phyloP scores from a whole-genome alignment of 1,284 basidiomycete genomes.

The Tausonia pullulans region DNA sequence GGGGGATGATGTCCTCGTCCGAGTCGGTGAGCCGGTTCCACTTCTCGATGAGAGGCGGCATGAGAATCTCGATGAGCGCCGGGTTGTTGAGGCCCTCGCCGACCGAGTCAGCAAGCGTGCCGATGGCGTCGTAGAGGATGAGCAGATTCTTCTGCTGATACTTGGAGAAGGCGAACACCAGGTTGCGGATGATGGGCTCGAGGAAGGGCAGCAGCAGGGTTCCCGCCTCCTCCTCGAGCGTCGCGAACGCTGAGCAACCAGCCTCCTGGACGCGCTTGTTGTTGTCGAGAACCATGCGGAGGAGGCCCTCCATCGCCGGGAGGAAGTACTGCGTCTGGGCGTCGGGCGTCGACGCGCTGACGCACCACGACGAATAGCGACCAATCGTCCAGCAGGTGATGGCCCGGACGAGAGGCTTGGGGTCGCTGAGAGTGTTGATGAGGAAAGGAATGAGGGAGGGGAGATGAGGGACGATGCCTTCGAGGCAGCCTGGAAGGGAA shows the following conservation, averaged over 20 bases:
- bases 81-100: constrained; percentile 76
- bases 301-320: constrained; percentile 91
- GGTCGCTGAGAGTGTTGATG: constrained; percentile 77
- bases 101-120: constrained; percentile 93
- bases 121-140: constrained; percentile 95
- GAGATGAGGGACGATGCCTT: constrained; percentile 87
- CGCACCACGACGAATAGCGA: constrained; percentile 94
- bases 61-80: constrained; percentile 81
- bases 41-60: constrained; percentile 84
- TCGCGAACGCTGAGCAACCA: constrained; percentile 96
- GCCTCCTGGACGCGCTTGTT: constrained; percentile 99
- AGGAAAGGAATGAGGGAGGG: constrained; percentile 86
- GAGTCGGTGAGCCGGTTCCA: constrained; percentile 84
- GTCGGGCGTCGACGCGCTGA: constrained; percentile 52
- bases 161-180: constrained; percentile 92
- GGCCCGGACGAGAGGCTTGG: constrained; percentile 93
- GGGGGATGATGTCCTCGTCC: constrained; percentile 85
- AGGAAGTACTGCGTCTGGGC: constrained; percentile 90
- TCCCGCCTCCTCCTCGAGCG: constrained; percentile 95
- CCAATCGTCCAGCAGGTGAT: constrained; percentile 99
- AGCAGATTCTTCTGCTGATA: constrained; percentile 99
- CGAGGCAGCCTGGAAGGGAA: constrained; percentile 70
- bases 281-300: constrained; percentile 95
- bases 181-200: constrained; percentile 84
- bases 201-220: constrained; percentile 81